Percentiles rank a stretch among this genome's conserved stretches.
Evolutionary conservation across 176 grass and related monocot genomes (phyloP).

Genomic region (Eleusine indica): DNA sequence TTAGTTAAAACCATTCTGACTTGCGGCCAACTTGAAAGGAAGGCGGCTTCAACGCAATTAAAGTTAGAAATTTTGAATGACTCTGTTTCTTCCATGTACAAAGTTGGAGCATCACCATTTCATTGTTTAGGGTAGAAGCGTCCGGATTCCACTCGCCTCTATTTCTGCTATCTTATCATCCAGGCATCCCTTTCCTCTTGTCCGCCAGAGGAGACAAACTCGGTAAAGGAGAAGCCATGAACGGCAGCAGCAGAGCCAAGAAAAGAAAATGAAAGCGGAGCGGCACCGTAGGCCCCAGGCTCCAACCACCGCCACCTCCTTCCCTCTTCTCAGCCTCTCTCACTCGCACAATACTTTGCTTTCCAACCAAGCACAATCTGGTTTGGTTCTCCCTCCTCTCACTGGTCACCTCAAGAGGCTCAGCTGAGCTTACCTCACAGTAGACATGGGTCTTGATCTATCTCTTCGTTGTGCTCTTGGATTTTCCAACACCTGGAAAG

Average conservation of each 20-base stretch:
- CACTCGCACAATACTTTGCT: conserved; percentile 57
- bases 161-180: conserved; percentile 25
- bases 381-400: conserved; percentile 6
- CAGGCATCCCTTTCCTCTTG: conserved; percentile 1
- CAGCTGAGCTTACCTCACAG: neutral
- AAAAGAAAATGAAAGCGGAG: conserved; percentile 46
- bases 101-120: neutral
- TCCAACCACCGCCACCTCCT: conserved; percentile 49
- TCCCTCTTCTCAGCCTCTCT: conserved; percentile 13
- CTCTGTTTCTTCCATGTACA: neutral
- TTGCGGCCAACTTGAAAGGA: neutral
- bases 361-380: conserved; percentile 61
- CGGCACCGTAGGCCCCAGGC: conserved; percentile 35
- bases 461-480: conserved; percentile 11
- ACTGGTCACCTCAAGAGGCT: neutral
- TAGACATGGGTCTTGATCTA: conserved; percentile 17
- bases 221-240: conserved; percentile 26
- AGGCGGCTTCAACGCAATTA: neutral
- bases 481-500: conserved; percentile 43
- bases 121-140: conserved; percentile 7
- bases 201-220: conserved; percentile 42
- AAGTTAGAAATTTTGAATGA: conserved; percentile 1
- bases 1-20: conserved; percentile 13
- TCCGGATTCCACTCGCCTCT: conserved; percentile 14
- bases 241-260: neutral